phyloP scores from a whole-genome alignment of 192 early-diverging fungal species.

The Backusella psychrophila region DNA sequence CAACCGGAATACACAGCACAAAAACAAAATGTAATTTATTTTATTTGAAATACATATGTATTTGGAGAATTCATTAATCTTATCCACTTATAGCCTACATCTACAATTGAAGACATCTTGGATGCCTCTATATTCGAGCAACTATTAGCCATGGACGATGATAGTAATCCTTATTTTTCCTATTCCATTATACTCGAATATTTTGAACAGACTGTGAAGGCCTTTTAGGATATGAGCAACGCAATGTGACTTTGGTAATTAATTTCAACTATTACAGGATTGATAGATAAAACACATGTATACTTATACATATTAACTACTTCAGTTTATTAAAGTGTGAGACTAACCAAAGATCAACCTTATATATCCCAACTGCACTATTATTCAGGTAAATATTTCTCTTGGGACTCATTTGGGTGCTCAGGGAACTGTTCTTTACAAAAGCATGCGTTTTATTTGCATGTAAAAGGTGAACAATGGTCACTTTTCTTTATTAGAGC shows the following conservation, averaged over 20 bases:
- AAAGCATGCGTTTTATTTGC: too few species aligned
- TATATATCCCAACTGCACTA: too few species aligned
- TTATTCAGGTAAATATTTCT: too few species aligned
- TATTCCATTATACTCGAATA: conserved; percentile 73
- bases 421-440: too few species aligned
- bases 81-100: background rate
- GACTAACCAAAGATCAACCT: too few species aligned
- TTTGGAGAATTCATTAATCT: background rate
- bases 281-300: too few species aligned
- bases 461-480: too few species aligned
- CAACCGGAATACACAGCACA: background rate
- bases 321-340: too few species aligned
- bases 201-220: conserved; percentile 79
- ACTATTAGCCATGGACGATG: conserved; percentile 89
- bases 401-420: too few species aligned
- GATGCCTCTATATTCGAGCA: conserved; percentile 82
- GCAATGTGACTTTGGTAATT: conserved; percentile 42
- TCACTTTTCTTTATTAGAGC: too few species aligned
- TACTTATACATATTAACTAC: too few species aligned
- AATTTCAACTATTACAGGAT: too few species aligned
- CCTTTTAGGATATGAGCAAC: conserved; percentile 74
- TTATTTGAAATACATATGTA: background rate
- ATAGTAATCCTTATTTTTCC: conserved; percentile 76
- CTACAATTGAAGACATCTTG: conserved; percentile 53
- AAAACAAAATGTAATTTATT: background rate